A percentile compares a stretch with the other conserved stretches of the same genome.
Evolutionary conservation across 768 basidiomycete species (phyloP).

Genomic region (Hysterangium stoloniferum): DNA sequence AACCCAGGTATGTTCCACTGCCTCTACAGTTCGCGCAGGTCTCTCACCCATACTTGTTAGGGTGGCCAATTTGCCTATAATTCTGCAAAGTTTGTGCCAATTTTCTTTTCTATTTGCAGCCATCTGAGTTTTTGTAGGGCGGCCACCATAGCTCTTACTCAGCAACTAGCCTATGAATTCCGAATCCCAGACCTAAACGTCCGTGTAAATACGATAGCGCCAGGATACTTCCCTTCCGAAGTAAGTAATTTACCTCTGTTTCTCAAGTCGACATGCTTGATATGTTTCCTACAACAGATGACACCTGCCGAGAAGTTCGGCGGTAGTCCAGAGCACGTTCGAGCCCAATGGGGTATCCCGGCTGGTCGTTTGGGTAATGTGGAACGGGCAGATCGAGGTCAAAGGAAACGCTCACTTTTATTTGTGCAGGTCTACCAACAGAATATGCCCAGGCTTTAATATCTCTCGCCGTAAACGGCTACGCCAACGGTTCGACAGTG

Average conservation of each 20-base stretch:
- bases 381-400: not conserved
- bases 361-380: conserved; percentile 8
- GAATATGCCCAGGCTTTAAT: conserved; percentile 12
- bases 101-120: not conserved
- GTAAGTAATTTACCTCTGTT: not conserved
- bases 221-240: conserved; percentile 12
- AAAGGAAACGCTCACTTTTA: not conserved
- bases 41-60: not conserved
- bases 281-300: conserved; percentile 1
- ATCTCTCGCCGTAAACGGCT: conserved; percentile 3
- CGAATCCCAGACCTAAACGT: not conserved
- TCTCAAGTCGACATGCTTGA: not conserved
- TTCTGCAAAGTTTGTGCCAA: conserved; percentile 2
- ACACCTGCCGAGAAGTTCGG: conserved; percentile 7
- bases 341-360: conserved; percentile 8
- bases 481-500: conserved; percentile 8
- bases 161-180: conserved; percentile 13
- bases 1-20: conserved; percentile 4
- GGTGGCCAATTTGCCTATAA: conserved; percentile 13
- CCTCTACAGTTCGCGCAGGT: not conserved
- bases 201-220: conserved; percentile 11
- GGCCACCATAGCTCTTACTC: conserved; percentile 7
- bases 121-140: conserved; percentile 2
- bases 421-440: not conserved
- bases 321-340: not conserved